Percentiles rank a stretch among this genome's conserved stretches.
phyloP scores from a whole-genome alignment of 306 rosid genomes.

The Fagus crenata region DNA sequence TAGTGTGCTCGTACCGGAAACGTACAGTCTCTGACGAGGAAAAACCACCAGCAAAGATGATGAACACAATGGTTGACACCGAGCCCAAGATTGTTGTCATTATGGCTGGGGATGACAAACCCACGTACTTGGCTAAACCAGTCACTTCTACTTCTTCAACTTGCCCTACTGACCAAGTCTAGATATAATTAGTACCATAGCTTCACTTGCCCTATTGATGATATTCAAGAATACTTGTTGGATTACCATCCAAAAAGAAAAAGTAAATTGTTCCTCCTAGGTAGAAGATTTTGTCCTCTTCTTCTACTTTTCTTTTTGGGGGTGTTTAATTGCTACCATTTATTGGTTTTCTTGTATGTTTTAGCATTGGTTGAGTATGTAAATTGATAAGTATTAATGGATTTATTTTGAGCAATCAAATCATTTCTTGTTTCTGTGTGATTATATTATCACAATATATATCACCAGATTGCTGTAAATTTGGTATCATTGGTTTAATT shows the following conservation, averaged over 20 bases:
- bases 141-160: background rate
- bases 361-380: background rate
- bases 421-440: no score
- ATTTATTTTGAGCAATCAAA: conserved; percentile 10
- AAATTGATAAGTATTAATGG: background rate
- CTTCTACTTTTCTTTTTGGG: background rate
- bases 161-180: background rate
- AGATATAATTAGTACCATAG: no score
- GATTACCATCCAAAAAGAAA: background rate
- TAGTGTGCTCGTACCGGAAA: conserved; percentile 56
- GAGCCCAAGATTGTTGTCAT: conserved; percentile 46
- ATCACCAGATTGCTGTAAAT: no score
- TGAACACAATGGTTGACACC: background rate
- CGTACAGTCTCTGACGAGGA: conserved; percentile 25
- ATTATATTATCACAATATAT: no score
- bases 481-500: no score
- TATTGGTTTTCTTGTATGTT: background rate
- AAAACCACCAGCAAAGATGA: background rate
- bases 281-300: background rate
- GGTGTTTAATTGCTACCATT: background rate
- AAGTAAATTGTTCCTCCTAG: background rate
- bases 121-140: conserved; percentile 48
- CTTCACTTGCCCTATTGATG: no score
- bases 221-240: no score
- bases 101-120: conserved; percentile 54